Conservation (phyloP, 345 rosid genomes). For the Ceriops zippeliana region DNA sequence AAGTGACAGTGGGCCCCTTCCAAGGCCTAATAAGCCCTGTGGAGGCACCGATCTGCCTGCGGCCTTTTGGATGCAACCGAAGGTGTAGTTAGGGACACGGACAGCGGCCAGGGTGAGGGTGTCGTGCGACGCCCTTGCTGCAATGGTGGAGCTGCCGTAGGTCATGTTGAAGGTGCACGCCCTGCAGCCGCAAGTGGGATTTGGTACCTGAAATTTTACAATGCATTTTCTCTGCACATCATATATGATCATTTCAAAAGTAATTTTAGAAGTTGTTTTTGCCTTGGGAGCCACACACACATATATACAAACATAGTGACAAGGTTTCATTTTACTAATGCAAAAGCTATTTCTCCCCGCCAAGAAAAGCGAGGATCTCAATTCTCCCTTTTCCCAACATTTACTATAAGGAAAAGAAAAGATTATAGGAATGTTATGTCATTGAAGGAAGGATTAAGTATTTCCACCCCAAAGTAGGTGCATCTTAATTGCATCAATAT, state of each 20-base stretch:
- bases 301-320: no score
- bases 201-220: slow-evolving; percentile 46
- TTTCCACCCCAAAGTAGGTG: no score
- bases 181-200: slow-evolving; percentile 56
- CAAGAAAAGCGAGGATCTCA: no score
- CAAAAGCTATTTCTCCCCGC: neutral
- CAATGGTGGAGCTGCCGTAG: slow-evolving; percentile 69
- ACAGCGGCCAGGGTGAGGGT: slow-evolving; percentile 53
- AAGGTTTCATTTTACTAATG: neutral
- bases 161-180: slow-evolving; percentile 75
- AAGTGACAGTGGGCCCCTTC: slow-evolving; percentile 79
- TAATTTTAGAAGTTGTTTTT: neutral
- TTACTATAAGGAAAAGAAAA: no score
- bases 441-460: no score
- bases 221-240: neutral
- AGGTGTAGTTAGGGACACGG: slow-evolving; percentile 57
- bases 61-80: slow-evolving; percentile 72
- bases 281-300: neutral
- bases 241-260: neutral
- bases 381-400: no score
- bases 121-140: slow-evolving; percentile 71
- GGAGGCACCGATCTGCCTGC: slow-evolving; percentile 70
- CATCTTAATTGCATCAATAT: no score
- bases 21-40: slow-evolving; percentile 82
- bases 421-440: no score